Base-by-base conservation (phyloP, 352 stramenopile genomes). In the Globisporangium emineosum region DNA sequence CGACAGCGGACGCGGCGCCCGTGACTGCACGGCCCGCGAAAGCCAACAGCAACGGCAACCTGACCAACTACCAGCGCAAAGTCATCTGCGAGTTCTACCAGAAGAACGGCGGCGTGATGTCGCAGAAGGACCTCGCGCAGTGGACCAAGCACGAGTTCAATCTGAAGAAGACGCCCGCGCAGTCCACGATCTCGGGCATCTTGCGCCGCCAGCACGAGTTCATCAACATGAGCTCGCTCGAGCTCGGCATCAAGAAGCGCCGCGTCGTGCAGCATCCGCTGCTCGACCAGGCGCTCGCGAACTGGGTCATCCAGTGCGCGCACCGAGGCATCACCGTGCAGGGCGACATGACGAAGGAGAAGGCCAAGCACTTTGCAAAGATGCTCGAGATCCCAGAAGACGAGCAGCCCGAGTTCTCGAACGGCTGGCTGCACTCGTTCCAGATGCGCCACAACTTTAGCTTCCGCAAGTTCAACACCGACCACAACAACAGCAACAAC, bases 81-180 rank as follows among this genome's bases (percentile, higher is more conserved):
- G 64, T 89, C 62, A 91, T 93, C 64, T 93, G 84, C 70, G 84
- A 93, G 69, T 91, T 90, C 59, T 90, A 93, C 73, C 78, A 81
- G 32, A 89, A 89, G 67, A 91, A 70, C 56, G 81, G 82, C 62
- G 84, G 81, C 25, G 75, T 90, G 30, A 94, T 94, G 81, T 91
- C 82, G 47, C 86, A 94, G 65, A 94, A 94, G 68, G 86, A 94
- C 69, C 61, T 94, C 60, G 84, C 83, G 47, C 83, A 91, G 62
- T 94, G 86, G 86, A 90, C 86, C 60, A 91, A 92, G 69, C 83
- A 92, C 71, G 86, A 94, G 72, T 94, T 94, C 62, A 72, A 78
- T 42, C 71, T 94, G 17, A 86, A 89, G 62, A 91, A 91, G 67
- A 90, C 83, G 54, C 86, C 86, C 1, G 85, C 86, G 58, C 86